These are phyloP conservation scores for Pseudogymnoascus verrucosus DNA, from an alignment of 2,329 filamentous ascomycete genomes.

Conservation along the genomic window DNA sequence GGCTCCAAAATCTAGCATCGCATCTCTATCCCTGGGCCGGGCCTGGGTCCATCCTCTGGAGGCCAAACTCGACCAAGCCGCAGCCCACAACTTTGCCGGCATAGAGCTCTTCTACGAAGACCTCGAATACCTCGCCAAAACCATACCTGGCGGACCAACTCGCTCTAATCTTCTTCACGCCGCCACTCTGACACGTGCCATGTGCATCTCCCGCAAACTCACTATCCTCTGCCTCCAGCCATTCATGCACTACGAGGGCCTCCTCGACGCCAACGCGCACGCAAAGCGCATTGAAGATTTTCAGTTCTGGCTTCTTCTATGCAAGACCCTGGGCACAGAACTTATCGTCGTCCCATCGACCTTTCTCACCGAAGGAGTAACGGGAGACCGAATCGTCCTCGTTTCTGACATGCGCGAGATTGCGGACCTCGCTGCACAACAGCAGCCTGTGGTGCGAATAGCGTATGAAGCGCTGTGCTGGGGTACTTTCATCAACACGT, in stretches of 20 bases:
- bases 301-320: constrained; percentile 26
- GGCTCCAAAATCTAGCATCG: neutral
- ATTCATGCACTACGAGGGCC: constrained; percentile 69
- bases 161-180: constrained; percentile 43
- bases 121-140: constrained; percentile 49
- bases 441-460: constrained; percentile 47
- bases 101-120: constrained; percentile 77
- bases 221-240: constrained; percentile 61
- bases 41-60: constrained; percentile 60
- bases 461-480: constrained; percentile 68
- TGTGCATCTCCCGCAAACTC: constrained; percentile 42
- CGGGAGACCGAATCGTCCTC: constrained; percentile 46
- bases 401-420: constrained; percentile 54
- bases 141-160: constrained; percentile 22
- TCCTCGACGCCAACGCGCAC: constrained; percentile 36
- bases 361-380: constrained; percentile 44
- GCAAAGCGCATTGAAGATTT: neutral
- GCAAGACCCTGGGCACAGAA: constrained; percentile 53
- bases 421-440: constrained; percentile 56
- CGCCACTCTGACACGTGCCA: too few species aligned
- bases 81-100: constrained; percentile 55
- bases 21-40: constrained; percentile 44
- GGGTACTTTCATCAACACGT: constrained; percentile 61
- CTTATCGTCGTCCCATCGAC: constrained; percentile 67
- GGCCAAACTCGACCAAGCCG: constrained; percentile 61